Percentiles rank a stretch among this genome's conserved stretches.
These are phyloP conservation scores for Pythium rishiriense DNA, from an alignment of 352 stramenopile genomes.

Conservation along the genomic window DNA sequence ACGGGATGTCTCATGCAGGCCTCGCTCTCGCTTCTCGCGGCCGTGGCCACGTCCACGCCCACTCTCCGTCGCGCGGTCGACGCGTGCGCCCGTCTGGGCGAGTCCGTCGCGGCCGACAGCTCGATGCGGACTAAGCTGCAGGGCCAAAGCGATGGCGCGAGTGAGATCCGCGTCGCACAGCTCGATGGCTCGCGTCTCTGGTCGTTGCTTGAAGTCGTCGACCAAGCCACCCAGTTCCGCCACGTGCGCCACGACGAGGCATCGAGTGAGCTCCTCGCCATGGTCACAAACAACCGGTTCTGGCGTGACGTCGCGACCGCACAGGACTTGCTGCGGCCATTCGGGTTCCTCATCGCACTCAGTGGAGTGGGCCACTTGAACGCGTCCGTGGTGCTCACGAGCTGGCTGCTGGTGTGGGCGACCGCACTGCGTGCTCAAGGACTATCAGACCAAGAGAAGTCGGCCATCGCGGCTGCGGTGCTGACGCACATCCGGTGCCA, in stretches of 20 bases:
- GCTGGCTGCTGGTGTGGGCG: constrained; percentile 30
- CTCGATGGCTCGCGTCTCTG: constrained; percentile 2
- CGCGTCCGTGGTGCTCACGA: constrained; percentile 35
- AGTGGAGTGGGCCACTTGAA: constrained; percentile 30
- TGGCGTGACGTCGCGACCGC: constrained; percentile 26
- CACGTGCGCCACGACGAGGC: not conserved
- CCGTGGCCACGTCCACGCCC: not conserved
- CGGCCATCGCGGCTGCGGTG: constrained; percentile 22
- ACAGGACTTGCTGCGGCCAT: constrained; percentile 26
- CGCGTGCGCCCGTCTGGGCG: constrained; percentile 9
- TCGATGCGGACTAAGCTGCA: not conserved
- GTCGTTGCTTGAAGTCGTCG: constrained; percentile 1
- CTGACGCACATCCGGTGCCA: constrained; percentile 26
- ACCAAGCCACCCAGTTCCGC: not conserved
- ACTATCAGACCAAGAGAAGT: constrained; percentile 26
- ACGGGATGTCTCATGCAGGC: constrained; percentile 38
- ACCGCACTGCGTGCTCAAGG: constrained; percentile 14
- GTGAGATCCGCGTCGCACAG: not conserved
- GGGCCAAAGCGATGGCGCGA: not conserved
- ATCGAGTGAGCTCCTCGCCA: not conserved
- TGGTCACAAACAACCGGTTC: constrained; percentile 25
- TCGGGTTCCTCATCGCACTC: constrained; percentile 30
- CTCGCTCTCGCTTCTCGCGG: constrained; percentile 11
- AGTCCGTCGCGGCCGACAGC: not conserved
- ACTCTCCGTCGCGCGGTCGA: constrained; percentile 8